Percentiles rank a stretch among this genome's conserved stretches.
phyloP scores from a whole-genome alignment of 805 yeast genomes.

The Wickerhamia fluorescens region DNA sequence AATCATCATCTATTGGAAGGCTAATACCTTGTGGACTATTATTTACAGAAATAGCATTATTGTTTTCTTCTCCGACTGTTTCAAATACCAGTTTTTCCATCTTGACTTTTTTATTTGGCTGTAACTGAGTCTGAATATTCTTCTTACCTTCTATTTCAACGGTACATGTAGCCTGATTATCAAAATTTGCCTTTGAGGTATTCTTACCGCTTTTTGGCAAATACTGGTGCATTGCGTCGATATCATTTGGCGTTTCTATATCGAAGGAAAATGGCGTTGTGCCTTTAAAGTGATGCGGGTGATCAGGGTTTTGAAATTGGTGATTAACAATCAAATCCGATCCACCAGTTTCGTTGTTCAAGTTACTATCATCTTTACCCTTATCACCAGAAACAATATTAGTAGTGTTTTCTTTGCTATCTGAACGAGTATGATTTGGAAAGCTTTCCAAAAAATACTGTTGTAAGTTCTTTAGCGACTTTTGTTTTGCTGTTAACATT shows the following conservation, averaged over 20 bases:
- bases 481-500: constrained; percentile 4
- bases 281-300: constrained; percentile 34
- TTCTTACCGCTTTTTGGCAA: constrained; percentile 4
- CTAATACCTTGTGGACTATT: too few relatives aligned
- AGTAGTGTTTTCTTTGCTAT: constrained; percentile 3
- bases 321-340: too few relatives aligned
- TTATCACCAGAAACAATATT: too few relatives aligned
- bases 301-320: constrained; percentile 29
- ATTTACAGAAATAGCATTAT: constrained; percentile 4
- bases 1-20: constrained; percentile 38
- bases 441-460: constrained; percentile 8
- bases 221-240: constrained; percentile 5
- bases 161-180: constrained; percentile 2
- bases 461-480: constrained; percentile 8
- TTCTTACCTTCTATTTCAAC: constrained; percentile 2
- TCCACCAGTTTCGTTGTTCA: too few relatives aligned
- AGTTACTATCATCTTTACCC: too few relatives aligned
- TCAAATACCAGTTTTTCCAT: constrained; percentile 1
- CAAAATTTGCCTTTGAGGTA: constrained; percentile 1
- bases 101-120: constrained; percentile 4
- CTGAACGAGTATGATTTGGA: neutral
- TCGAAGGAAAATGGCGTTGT: constrained; percentile 33
- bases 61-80: too few relatives aligned
- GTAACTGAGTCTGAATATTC: neutral
- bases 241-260: constrained; percentile 15